Conservation (phyloP, 495 filamentous ascomycete genomes). For the Penicillium canariense region DNA sequence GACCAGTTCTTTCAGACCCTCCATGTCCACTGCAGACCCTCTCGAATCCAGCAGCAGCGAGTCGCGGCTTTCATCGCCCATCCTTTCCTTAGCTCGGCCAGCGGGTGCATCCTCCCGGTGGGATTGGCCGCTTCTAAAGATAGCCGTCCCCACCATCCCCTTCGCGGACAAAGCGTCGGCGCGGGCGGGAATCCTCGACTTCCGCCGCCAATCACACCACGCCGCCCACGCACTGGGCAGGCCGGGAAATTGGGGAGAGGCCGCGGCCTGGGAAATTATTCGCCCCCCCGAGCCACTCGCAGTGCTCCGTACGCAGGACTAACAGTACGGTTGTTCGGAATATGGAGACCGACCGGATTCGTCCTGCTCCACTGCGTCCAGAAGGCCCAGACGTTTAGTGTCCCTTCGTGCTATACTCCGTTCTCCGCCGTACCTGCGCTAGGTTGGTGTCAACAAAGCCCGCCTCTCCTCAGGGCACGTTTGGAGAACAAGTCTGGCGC, state of each 20-base stretch:
- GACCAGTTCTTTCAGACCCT: neutral
- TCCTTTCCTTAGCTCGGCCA: constrained; percentile 15
- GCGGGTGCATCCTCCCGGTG: constrained; percentile 5
- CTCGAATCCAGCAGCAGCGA: constrained; percentile 13
- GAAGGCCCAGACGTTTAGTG: neutral
- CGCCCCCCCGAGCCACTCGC: too few species aligned
- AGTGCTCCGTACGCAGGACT: neutral
- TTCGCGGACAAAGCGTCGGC: constrained; percentile 14
- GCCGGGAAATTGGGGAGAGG: constrained; percentile 15
- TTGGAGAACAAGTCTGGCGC: neutral
- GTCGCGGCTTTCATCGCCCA: constrained; percentile 13
- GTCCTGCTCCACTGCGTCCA: constrained; percentile 1
- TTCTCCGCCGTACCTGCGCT: neutral
- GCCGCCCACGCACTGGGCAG: neutral
- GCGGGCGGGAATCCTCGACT: constrained; percentile 16
- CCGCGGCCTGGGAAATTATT: neutral
- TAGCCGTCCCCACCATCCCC: constrained; percentile 21
- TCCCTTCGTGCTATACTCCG: neutral
- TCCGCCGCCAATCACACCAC: constrained; percentile 19
- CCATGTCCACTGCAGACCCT: neutral
- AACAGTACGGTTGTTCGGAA: neutral
- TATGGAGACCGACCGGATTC: neutral
- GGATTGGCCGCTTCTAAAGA: constrained; percentile 31
- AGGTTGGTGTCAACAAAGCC: neutral
- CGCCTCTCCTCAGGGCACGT: neutral